Evolutionary conservation across 2,329 filamentous ascomycete genomes (phyloP).

Genomic region (Arthrocladium fulminans): DNA sequence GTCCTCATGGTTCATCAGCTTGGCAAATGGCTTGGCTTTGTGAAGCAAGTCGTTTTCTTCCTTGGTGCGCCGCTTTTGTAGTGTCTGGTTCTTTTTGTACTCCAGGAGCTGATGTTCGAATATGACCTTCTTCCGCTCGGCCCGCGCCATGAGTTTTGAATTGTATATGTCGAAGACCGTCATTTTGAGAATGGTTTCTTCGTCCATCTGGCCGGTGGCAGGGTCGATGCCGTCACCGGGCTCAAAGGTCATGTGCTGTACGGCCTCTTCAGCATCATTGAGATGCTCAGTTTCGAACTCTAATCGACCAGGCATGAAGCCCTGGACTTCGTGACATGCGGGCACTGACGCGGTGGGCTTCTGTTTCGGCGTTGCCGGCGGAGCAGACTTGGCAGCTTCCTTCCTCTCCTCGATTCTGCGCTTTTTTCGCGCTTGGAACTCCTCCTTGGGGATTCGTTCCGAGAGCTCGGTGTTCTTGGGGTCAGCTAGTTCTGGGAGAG

Average conservation of each 20-base stretch:
- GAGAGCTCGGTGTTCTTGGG: conserved; percentile 71
- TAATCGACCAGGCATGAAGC: conserved; percentile 93
- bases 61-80: conserved; percentile 92
- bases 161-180: conserved; percentile 99
- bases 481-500: conserved; percentile 75
- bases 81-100: conserved; percentile 79
- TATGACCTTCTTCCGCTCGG: conserved; percentile 90
- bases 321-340: conserved; percentile 93
- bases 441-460: conserved; percentile 73
- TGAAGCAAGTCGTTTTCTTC: conserved; percentile 86
- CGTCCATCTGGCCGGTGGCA: conserved; percentile 73
- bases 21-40: conserved; percentile 89
- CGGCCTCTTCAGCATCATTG: conserved; percentile 95
- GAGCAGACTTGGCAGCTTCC: conserved; percentile 73
- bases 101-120: conserved; percentile 92
- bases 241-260: conserved; percentile 97
- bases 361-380: conserved; percentile 78
- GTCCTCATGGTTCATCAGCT: conserved; percentile 91
- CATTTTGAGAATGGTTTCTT: conserved; percentile 94
- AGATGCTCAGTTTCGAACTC: conserved; percentile 97
- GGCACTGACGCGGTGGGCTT: conserved; percentile 94
- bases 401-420: conserved; percentile 84
- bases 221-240: conserved; percentile 88
- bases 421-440: conserved; percentile 91
- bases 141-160: conserved; percentile 75